Evolutionary conservation across 768 basidiomycete species (phyloP).

Genomic region (Melanogaster broomeanus): DNA sequence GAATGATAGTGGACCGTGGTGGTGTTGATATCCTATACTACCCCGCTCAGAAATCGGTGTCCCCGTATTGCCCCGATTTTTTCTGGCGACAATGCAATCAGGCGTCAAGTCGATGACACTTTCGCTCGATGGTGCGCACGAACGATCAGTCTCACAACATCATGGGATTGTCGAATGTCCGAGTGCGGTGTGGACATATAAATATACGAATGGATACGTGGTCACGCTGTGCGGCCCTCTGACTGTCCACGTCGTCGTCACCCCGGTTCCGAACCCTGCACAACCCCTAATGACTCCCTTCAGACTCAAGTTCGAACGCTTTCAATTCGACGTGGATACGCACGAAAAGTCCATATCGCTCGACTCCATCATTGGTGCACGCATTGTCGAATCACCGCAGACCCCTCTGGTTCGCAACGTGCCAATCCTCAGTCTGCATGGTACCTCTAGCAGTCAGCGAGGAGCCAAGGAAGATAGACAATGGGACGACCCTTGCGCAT

Average conservation of each 20-base stretch:
- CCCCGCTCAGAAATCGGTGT: slow-evolving; percentile 67
- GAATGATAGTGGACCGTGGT: slow-evolving; percentile 5
- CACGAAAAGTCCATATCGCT: slow-evolving; percentile 78
- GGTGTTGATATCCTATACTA: slow-evolving; percentile 11
- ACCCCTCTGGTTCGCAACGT: slow-evolving; percentile 36
- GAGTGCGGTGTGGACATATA: slow-evolving; percentile 78
- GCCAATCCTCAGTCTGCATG: slow-evolving; percentile 35
- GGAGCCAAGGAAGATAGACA: slow-evolving; percentile 58
- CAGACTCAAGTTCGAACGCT: slow-evolving; percentile 66
- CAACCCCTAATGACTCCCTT: slow-evolving; percentile 22
- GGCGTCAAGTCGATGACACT: slow-evolving; percentile 84
- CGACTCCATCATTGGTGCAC: slow-evolving; percentile 57
- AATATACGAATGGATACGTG: slow-evolving; percentile 76
- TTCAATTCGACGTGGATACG: slow-evolving; percentile 70
- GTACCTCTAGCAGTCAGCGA: slow-evolving; percentile 23
- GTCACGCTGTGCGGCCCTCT: slow-evolving; percentile 77
- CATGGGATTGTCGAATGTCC: slow-evolving; percentile 67
- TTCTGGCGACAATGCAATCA: slow-evolving; percentile 81
- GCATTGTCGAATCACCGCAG: slow-evolving; percentile 44
- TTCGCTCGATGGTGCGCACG: slow-evolving; percentile 76
- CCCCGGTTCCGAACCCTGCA: slow-evolving; percentile 23
- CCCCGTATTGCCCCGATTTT: slow-evolving; percentile 80
- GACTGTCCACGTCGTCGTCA: slow-evolving; percentile 56
- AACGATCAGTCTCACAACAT: slow-evolving; percentile 53
- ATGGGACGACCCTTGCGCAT: slow-evolving; percentile 66